Evolutionary conservation across 257 asterid genomes (phyloP).

Genomic region (Scutellaria galericulata): DNA sequence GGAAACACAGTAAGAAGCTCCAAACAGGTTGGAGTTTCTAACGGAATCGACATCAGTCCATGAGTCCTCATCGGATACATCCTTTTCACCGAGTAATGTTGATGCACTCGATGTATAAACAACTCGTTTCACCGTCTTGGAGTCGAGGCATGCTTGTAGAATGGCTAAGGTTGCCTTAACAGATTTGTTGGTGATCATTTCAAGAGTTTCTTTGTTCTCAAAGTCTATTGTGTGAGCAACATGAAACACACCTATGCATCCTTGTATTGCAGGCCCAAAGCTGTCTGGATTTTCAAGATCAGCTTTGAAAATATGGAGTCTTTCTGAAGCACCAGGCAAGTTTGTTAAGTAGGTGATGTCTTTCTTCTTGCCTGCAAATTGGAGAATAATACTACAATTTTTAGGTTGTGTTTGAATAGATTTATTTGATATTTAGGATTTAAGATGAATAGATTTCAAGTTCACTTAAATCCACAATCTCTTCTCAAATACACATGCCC

Average conservation of each 20-base stretch:
- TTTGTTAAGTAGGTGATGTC: conserved; percentile 56
- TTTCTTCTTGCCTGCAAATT: conserved; percentile 40
- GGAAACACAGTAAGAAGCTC: conserved; percentile 42
- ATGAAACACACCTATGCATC: conserved; percentile 71
- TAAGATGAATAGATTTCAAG: no score
- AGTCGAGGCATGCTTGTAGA: conserved; percentile 40
- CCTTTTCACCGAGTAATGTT: conserved; percentile 4
- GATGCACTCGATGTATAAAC: conserved; percentile 49
- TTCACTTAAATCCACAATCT: no score
- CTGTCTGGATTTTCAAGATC: conserved; percentile 61
- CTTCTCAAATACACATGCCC: no score
- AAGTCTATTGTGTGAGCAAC: conserved; percentile 60
- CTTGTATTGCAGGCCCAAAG: conserved; percentile 54
- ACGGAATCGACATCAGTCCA: conserved; percentile 52
- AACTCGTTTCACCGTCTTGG: conserved; percentile 52
- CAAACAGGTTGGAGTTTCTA: neutral
- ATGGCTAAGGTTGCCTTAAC: conserved; percentile 47
- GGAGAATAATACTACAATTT: neutral
- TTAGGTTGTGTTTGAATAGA: no score
- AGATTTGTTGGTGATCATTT: conserved; percentile 34
- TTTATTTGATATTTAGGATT: no score
- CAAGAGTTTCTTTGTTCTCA: conserved; percentile 42
- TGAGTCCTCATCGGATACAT: conserved; percentile 40
- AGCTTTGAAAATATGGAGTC: conserved; percentile 59
- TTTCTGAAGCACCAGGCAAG: conserved; percentile 54